Percentiles rank a stretch among this genome's conserved stretches.
These are phyloP conservation scores for Paramyrothecium roridum DNA, from an alignment of 2,329 filamentous ascomycete genomes.

Conservation along the genomic window DNA sequence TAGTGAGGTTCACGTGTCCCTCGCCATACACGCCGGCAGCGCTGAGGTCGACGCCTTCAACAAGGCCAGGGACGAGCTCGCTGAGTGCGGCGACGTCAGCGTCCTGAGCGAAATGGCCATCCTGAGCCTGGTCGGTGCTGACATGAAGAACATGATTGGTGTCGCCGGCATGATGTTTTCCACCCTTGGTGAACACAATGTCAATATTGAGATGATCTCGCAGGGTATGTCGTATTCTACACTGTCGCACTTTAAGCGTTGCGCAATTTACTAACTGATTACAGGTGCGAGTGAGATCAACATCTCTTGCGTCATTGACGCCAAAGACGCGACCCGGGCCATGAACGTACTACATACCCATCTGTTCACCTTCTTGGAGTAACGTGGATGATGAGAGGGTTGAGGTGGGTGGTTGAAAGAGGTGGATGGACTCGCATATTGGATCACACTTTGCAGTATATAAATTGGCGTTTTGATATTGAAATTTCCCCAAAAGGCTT, in stretches of 20 bases:
- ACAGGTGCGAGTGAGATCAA: conserved; percentile 97
- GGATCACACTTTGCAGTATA: too few relatives aligned
- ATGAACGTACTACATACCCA: conserved; percentile 96
- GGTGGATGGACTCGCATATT: too few relatives aligned
- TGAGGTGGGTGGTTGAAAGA: too few relatives aligned
- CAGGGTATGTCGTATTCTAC: conserved; percentile 65
- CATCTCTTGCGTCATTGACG: conserved; percentile 96
- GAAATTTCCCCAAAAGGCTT: too few relatives aligned
- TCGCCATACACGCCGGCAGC: conserved; percentile 86
- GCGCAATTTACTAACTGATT: conserved; percentile 9
- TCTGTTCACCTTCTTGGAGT: conserved; percentile 93
- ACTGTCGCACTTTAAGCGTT: background rate
- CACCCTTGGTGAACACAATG: conserved; percentile 84
- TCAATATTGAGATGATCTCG: conserved; percentile 99
- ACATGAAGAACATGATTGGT: conserved; percentile 97
- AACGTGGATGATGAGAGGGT: background rate
- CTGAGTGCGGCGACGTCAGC: conserved; percentile 83
- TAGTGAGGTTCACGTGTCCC: conserved; percentile 93
- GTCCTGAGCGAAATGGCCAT: conserved; percentile 93
- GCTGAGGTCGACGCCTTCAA: conserved; percentile 60
- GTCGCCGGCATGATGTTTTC: conserved; percentile 94
- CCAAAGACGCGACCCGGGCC: conserved; percentile 83
- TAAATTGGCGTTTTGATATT: too few relatives aligned
- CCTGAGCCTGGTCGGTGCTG: conserved; percentile 86
- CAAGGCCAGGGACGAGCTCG: conserved; percentile 67